A percentile compares a stretch with the other conserved stretches of the same genome.
These are phyloP conservation scores for Podaxis sp. DNA, from an alignment of 768 basidiomycete genomes.

Conservation along the genomic window DNA sequence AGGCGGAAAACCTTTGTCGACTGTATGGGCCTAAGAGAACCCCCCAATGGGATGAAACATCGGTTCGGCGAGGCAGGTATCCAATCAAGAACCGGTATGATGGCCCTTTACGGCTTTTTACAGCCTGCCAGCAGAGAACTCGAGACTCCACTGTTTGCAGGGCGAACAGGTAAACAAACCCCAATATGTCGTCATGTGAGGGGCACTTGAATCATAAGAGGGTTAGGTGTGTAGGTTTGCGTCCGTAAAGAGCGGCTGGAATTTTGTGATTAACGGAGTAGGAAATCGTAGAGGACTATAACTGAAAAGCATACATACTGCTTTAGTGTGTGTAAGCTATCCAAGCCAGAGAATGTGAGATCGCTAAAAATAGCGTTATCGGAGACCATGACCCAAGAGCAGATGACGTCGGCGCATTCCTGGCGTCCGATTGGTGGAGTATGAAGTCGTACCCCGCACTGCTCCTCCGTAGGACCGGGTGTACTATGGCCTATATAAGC, in stretches of 20 bases:
- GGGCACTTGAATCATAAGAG: neutral
- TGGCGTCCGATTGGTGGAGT: conserved; percentile 9
- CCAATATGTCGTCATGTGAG: conserved; percentile 1
- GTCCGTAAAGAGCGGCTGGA: neutral
- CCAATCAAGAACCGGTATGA: no score
- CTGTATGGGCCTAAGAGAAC: no score
- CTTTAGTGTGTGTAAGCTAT: neutral
- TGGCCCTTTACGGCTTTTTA: no score
- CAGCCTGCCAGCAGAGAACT: neutral
- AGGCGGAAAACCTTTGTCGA: no score
- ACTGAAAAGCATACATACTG: neutral
- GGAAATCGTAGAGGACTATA: neutral
- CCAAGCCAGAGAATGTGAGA: neutral
- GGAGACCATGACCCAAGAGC: neutral
- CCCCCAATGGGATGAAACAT: no score
- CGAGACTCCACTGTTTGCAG: neutral
- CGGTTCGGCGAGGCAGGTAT: no score
- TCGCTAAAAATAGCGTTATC: neutral
- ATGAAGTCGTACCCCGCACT: conserved; percentile 4
- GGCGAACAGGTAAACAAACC: neutral
- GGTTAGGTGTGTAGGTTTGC: neutral
- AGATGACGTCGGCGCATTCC: conserved; percentile 5
- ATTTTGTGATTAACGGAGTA: neutral
- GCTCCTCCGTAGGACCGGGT: neutral
- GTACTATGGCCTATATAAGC: neutral